Conservation (phyloP, 2,329 filamentous ascomycete genomes). For the Ophiostoma sp. region DNA sequence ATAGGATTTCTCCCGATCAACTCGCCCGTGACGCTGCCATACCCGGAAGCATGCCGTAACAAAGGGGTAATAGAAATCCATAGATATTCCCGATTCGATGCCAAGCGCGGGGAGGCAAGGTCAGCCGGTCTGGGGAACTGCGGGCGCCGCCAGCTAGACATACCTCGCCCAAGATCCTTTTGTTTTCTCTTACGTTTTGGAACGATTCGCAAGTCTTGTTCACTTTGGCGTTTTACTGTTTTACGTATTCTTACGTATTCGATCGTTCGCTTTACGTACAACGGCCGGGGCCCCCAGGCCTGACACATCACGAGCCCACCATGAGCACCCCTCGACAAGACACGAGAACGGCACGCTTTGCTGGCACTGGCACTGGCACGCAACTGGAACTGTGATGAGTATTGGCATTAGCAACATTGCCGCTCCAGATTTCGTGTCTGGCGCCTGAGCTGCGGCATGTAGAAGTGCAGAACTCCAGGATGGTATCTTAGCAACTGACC, state of each 20-base stretch:
- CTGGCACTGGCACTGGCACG: not conserved
- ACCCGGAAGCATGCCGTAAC: constrained; percentile 24
- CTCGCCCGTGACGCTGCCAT: constrained; percentile 7
- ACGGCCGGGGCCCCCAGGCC: constrained; percentile 7
- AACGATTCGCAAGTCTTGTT: constrained; percentile 5
- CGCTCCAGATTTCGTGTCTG: not conserved
- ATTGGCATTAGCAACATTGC: not conserved
- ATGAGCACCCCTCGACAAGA: not conserved
- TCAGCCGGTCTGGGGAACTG: constrained; percentile 25
- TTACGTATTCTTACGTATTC: constrained; percentile 21
- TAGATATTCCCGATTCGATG: constrained; percentile 20
- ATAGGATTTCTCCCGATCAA: no score
- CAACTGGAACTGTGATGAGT: no score
- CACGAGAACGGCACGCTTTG: not conserved
- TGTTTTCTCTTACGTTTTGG: constrained; percentile 12
- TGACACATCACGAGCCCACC: constrained; percentile 25
- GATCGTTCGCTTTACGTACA: constrained; percentile 23
- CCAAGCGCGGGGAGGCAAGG: constrained; percentile 26
- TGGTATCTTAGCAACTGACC: no score
- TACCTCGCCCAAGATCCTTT: not conserved
- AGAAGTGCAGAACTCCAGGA: no score
- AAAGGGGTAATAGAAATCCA: constrained; percentile 33
- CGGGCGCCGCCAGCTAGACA: constrained; percentile 9
- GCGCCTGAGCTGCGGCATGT: no score
- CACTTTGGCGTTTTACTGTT: constrained; percentile 11